Conservation (phyloP, 805 yeast genomes). For the Ogataea allantospora region DNA sequence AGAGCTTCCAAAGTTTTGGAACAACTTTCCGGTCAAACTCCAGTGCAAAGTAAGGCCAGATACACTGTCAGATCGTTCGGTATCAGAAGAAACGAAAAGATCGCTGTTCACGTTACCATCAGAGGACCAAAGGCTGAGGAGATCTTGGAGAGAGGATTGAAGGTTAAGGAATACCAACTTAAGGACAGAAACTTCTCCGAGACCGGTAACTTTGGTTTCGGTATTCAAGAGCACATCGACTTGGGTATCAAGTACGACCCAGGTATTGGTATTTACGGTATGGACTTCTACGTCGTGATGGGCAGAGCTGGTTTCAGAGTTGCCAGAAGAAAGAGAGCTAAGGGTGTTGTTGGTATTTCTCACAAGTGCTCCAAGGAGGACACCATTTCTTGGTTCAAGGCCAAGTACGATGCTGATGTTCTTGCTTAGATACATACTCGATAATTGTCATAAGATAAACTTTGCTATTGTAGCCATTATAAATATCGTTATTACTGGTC, state of each 20-base stretch:
- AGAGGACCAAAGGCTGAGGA: slow-evolving; percentile 99
- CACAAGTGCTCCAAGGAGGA: slow-evolving; percentile 93
- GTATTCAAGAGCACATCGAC: slow-evolving; percentile 99
- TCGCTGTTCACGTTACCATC: slow-evolving; percentile 98
- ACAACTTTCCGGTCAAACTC: slow-evolving; percentile 99
- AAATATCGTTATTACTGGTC: not conserved
- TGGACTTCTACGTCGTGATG: slow-evolving; percentile 99
- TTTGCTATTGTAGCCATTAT: not conserved
- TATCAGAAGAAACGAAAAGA: slow-evolving; percentile 99
- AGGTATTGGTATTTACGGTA: slow-evolving; percentile 99
- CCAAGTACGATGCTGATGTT: slow-evolving; percentile 99
- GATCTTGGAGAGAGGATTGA: slow-evolving; percentile 98
- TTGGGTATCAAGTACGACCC: slow-evolving; percentile 99
- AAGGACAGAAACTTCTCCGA: slow-evolving; percentile 91
- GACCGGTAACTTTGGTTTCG: slow-evolving; percentile 99
- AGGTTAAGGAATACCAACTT: slow-evolving; percentile 99
- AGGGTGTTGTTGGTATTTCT: slow-evolving; percentile 82
- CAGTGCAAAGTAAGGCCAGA: slow-evolving; percentile 99
- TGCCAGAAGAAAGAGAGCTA: slow-evolving; percentile 96
- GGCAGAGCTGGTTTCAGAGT: slow-evolving; percentile 99
- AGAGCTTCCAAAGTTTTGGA: slow-evolving; percentile 99
- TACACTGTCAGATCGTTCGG: slow-evolving; percentile 99
- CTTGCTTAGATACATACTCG: slow-evolving; percentile 16
- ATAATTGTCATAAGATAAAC: slow-evolving; percentile 11
- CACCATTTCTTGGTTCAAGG: slow-evolving; percentile 98